Evolutionary conservation across 352 stramenopile species (phyloP), one percentile per base, ranked within the genome.

Genomic region (Pythium apleroticum): DNA sequence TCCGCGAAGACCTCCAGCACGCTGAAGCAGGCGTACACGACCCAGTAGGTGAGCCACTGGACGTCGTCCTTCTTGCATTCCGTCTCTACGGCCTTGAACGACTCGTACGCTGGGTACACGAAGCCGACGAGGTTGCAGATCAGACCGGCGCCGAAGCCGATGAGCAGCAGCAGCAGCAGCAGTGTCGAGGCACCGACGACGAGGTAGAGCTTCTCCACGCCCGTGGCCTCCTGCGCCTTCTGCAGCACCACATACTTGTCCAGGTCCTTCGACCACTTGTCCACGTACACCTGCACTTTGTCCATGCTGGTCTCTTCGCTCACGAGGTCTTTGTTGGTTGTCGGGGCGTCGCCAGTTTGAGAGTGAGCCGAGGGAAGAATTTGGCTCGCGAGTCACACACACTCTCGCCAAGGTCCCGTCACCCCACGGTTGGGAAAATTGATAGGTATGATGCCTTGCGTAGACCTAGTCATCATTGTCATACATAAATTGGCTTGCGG

Each of bases 11-110:
- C 87, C 77, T 99, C 97, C 39, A 98, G 81, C 49, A 99, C 89
- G 68, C 90, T 98, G 80, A 99, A 99, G 77, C 97, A 98, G 14
- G 93, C 90, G 78, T 98, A 99, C 25, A 99, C 91, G 71, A 99
- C 91, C 97, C 97, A 99, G 80, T 99, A 99, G 25, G 97, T 98
- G 49, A 99, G 87, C 90, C 90, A 95, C 73, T 95, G 88, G 35
- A 93, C 79, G 62, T 96, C 86, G 52, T 92, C 82, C 72, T 89
- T 89, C 74, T 89, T 93, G 64, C 72, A 68, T 0, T 85, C 73
- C 24, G 85, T 71, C 70, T 93, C 81, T n/a, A 95, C 82, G 41
- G 86, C 88, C 73, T 91, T 91, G 78, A 96, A 95, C 54, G 88
- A 95, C 55, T 77, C 80, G 66, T 81, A 95, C 20, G 85, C 84